Evolutionary conservation across 768 basidiomycete genomes (phyloP).

Genomic region (Trametes coccinea): DNA sequence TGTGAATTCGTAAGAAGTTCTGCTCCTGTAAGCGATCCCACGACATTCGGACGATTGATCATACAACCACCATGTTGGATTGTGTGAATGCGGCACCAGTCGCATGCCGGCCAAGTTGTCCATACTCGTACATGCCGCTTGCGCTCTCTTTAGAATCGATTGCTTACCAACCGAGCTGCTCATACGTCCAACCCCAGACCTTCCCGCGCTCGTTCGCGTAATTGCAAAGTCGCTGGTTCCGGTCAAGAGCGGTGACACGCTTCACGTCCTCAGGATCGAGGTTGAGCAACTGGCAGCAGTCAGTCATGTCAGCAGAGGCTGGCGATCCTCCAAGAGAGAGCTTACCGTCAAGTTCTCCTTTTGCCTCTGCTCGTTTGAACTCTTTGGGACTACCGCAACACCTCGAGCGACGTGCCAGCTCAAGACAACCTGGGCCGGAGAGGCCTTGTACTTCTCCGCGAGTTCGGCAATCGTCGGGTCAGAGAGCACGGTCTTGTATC

Average conservation of each 20-base stretch:
- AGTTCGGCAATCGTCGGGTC: conserved; percentile 47
- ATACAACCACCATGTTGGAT: not conserved
- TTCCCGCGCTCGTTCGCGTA: conserved; percentile 32
- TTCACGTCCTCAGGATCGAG: conserved; percentile 37
- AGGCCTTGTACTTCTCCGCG: conserved; percentile 48
- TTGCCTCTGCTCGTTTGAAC: conserved; percentile 46
- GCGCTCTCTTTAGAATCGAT: not conserved
- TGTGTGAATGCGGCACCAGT: not conserved
- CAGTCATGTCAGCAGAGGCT: not conserved
- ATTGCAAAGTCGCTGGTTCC: conserved; percentile 37
- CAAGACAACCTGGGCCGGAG: conserved; percentile 49
- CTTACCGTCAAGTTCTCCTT: conserved; percentile 50
- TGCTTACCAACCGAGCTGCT: conserved; percentile 42
- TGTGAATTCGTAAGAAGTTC: no score
- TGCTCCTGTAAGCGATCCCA: no score
- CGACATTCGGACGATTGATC: not conserved
- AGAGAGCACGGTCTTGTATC: conserved; percentile 43
- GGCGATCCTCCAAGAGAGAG: conserved; percentile 6
- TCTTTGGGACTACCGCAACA: conserved; percentile 48
- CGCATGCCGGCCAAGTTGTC: not conserved
- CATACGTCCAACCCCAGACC: conserved; percentile 39
- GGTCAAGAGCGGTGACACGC: conserved; percentile 35
- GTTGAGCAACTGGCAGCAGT: conserved; percentile 31
- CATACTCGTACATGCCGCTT: not conserved
- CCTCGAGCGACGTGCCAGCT: conserved; percentile 53